Evolutionary conservation across 2,329 filamentous ascomycete genomes (phyloP).

Genomic region (Monosporascus sp.): DNA sequence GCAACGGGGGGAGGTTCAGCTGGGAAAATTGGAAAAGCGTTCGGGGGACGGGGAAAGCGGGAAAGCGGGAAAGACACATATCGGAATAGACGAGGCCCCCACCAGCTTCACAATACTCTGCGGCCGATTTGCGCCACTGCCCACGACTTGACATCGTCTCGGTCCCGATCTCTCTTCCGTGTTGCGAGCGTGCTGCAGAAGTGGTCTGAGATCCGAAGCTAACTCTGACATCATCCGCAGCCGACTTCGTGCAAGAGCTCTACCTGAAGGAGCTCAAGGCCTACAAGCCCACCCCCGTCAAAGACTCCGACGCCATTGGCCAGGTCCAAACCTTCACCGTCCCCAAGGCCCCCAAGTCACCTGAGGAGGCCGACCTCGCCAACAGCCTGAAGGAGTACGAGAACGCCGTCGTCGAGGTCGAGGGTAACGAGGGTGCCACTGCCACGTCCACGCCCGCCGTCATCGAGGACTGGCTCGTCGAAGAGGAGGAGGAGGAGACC

Average conservation of each 20-base stretch:
- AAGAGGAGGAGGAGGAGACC: conserved; percentile 58
- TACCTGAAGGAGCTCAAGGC: conserved; percentile 94
- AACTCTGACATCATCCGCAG: conserved; percentile 39
- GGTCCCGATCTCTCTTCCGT: no score
- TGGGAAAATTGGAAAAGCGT: neutral
- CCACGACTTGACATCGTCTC: no score
- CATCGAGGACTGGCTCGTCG: conserved; percentile 74
- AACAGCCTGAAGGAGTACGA: conserved; percentile 93
- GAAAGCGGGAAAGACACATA: neutral
- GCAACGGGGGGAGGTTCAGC: neutral
- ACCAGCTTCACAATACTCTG: neutral
- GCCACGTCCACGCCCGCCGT: conserved; percentile 52
- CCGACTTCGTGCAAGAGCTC: conserved; percentile 95
- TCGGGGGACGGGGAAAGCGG: neutral
- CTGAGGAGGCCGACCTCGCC: conserved; percentile 91
- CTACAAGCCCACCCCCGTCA: conserved; percentile 83
- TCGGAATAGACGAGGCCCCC: neutral
- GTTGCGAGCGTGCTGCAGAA: no score
- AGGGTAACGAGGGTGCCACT: conserved; percentile 68
- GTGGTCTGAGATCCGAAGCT: no score
- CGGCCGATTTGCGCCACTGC: no score
- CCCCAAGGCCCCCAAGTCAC: conserved; percentile 77
- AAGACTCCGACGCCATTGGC: conserved; percentile 81
- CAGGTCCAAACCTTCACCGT: conserved; percentile 83
- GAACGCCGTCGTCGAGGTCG: conserved; percentile 86